Evolutionary conservation across 495 filamentous ascomycete species (phyloP), one percentile per base, ranked within the genome.

Genomic region (Glutinoglossum americanum): DNA sequence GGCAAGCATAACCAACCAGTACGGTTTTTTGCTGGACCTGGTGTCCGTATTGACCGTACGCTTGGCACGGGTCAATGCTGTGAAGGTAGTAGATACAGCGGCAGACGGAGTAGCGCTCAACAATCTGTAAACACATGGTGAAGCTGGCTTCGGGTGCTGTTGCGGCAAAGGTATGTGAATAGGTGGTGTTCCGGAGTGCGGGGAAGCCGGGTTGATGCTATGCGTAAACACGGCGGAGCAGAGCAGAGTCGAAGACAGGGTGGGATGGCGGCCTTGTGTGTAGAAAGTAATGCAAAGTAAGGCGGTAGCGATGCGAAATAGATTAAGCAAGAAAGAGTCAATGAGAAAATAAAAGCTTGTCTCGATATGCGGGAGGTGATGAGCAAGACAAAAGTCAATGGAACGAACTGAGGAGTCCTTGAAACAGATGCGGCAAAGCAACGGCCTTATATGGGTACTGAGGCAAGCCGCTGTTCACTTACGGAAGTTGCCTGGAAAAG

Each of bases 81-180:
- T 90, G 85, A 57, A 80, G 73, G 72, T 85, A 84, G 72, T 90
- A 90, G 62, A 87, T 72, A 66, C 85, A 90, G 59, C 78, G 74
- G 77, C 85, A 90, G 58, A 80, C 85, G 3, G 86, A 80, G 69
- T 83, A 90, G 49, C 80, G 80, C 63, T 88, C 84, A 64, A 84
- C 70, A 57, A 88, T 66, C 67, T 82, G 75, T 63, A 80, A 80
- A 64, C 84, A 88, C 84, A 88, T 88, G 49, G 49, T 17, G 23
- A 8, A 28, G 3, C 5, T 5, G 28, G 49, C 15, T 23, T n/a
- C 0, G 26, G 26, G 28, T 53, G 28, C 15, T 27, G 49, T 53
- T 30, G 49, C 49, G 28, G 49, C 4, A 13, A 4, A 8, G 49
- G 7, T 4, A 28, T 17, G 49, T 30, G 17, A 2, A 15, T 9